These are phyloP conservation scores for Talaromyces pinophilus DNA, from an alignment of 2,329 filamentous ascomycete genomes.

Conservation along the genomic window DNA sequence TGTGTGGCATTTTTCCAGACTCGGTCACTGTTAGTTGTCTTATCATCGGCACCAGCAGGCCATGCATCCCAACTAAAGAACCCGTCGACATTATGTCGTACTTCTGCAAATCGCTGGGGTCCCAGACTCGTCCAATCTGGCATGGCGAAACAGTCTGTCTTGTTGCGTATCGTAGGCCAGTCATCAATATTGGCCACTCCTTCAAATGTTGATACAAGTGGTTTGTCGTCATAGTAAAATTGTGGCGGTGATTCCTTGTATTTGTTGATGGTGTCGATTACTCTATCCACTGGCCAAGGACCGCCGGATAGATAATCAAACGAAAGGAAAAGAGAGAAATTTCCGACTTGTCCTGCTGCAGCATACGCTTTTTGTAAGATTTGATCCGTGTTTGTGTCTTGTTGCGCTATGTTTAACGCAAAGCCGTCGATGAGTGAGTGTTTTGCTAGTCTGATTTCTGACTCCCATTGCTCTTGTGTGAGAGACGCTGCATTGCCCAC, in stretches of 20 bases:
- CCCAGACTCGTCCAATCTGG: slow-evolving; percentile 49
- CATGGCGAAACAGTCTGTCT: slow-evolving; percentile 46
- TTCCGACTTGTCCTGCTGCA: slow-evolving; percentile 28
- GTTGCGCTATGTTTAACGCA: slow-evolving; percentile 42
- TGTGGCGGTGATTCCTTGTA: slow-evolving; percentile 33
- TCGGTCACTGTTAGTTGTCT: slow-evolving; percentile 41
- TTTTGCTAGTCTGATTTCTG: slow-evolving; percentile 41
- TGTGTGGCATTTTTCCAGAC: slow-evolving; percentile 41
- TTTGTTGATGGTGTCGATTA: slow-evolving; percentile 30
- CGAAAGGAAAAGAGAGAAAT: slow-evolving; percentile 41
- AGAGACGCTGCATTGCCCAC: slow-evolving; percentile 30
- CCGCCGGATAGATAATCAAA: slow-evolving; percentile 41
- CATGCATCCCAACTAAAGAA: slow-evolving; percentile 49
- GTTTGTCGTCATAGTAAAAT: slow-evolving; percentile 32
- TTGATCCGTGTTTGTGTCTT: slow-evolving; percentile 29
- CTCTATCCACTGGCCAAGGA: slow-evolving; percentile 33
- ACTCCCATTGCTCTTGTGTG: slow-evolving; percentile 21
- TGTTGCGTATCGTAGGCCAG: slow-evolving; percentile 36
- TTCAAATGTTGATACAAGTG: slow-evolving; percentile 50
- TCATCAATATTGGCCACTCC: slow-evolving; percentile 46
- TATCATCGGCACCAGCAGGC: slow-evolving; percentile 41
- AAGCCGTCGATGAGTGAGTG: slow-evolving; percentile 45
- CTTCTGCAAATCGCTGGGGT: slow-evolving; percentile 30
- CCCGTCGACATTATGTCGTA: slow-evolving; percentile 40
- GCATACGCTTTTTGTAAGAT: slow-evolving; percentile 31